Evolutionary conservation across 2,329 filamentous ascomycete species (phyloP).

Genomic region (Talaromyces sp.): DNA sequence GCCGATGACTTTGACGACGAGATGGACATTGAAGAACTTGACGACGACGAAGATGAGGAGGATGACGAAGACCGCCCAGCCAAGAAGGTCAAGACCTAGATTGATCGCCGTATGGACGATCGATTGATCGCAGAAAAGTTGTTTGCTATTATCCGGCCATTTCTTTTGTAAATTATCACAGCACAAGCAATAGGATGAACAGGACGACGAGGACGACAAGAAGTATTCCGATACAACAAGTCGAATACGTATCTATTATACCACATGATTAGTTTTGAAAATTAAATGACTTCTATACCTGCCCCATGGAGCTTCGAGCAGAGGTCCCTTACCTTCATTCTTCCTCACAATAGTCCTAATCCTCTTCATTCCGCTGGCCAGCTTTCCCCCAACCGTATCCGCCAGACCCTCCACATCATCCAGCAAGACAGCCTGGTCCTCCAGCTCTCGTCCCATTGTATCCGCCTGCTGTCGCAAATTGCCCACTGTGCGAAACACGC

Average conservation of each 20-base stretch:
- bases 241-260: slow-evolving; percentile 65
- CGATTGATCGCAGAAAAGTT: slow-evolving; percentile 9
- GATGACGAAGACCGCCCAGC: slow-evolving; percentile 51
- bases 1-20: slow-evolving; percentile 55
- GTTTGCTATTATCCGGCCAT: slow-evolving; percentile 16
- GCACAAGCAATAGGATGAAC: slow-evolving; percentile 70
- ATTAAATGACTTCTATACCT: not conserved
- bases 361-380: slow-evolving; percentile 83
- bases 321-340: slow-evolving; percentile 72
- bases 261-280: slow-evolving; percentile 15
- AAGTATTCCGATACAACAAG: slow-evolving; percentile 84
- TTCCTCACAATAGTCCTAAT: slow-evolving; percentile 77
- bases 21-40: slow-evolving; percentile 63
- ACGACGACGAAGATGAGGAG: slow-evolving; percentile 58
- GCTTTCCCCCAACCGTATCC: slow-evolving; percentile 79
- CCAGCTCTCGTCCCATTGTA: slow-evolving; percentile 92
- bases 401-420: slow-evolving; percentile 79
- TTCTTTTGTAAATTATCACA: slow-evolving; percentile 43
- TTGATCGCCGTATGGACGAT: not conserved
- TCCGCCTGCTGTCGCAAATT: slow-evolving; percentile 86
- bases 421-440: slow-evolving; percentile 89
- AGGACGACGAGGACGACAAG: slow-evolving; percentile 86
- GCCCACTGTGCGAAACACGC: slow-evolving; percentile 88
- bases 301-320: not conserved
- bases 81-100: slow-evolving; percentile 35